Base-by-base conservation (phyloP, 1,284 basidiomycete genomes). In the Meira nashicola region DNA sequence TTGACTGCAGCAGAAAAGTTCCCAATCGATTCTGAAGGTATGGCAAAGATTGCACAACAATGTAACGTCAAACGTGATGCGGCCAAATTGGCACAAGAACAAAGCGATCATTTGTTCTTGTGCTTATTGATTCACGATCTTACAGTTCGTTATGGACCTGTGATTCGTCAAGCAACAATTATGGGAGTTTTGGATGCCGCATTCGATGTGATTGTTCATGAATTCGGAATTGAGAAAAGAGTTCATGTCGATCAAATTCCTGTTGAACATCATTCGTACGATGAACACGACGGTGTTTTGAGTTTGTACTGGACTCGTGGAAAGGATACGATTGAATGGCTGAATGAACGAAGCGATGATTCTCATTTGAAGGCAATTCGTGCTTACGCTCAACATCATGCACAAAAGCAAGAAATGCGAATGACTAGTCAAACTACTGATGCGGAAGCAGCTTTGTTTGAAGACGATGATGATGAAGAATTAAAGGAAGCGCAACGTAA, bases 201-300 rank as follows among this genome's bases (percentile, higher is more conserved):
- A 0, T 97, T 98, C 69, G 95, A 99, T 77, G 92, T 98, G 43
- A 81, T 91, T 28, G 84, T 92, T 49, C 89, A 91, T 51, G 92
- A 95, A 76, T 94, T 95, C 74, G 89, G 90, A 50, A 93, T 98
- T 71, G 95, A 98, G 82, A 98, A 98, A 83, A 86, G 94, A 50
- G 92, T 97, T 1, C 94, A 98, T 74, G 89, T 94, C 50, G 95
- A 98, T 79, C 92, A 97, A 81, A 95, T 99, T 87, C 94, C 95
- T 0, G 65, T 74, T 49, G 64, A 74, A 87, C 94, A 93, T 72
- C 89, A 90, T 71, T 89, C 92, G 54, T 92, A 92, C 75, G 93
- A 97, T 73, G 93, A 96, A 80, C 89, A 92, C 79, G 83, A 83
- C 10, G 88, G 94, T 79, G 86, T 88, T 17, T 84, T 99, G 25